Evolutionary conservation across 352 stramenopile genomes (phyloP).

Genomic region (Globisporangium cystogenes): DNA sequence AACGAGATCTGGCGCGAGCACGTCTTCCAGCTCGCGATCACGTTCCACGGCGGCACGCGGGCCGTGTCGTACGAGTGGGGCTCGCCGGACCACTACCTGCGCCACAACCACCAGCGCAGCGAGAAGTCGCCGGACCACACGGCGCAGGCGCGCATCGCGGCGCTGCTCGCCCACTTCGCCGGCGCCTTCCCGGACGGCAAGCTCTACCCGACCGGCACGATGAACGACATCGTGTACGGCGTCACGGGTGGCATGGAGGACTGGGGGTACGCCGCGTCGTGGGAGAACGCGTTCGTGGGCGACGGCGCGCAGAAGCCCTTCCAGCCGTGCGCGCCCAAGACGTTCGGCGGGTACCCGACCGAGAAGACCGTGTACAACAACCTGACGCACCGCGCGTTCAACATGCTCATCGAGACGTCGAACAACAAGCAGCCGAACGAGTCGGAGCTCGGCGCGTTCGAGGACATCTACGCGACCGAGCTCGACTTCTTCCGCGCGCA

Average conservation of each 20-base stretch:
- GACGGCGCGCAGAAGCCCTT: conserved; percentile 39
- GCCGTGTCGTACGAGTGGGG: conserved; percentile 98
- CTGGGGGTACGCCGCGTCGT: conserved; percentile 93
- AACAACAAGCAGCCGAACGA: conserved; percentile 83
- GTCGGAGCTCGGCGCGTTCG: conserved; percentile 59
- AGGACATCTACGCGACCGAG: conserved; percentile 62
- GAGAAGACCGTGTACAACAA: conserved; percentile 94
- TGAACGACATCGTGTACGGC: conserved; percentile 97
- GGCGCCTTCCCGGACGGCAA: conserved; percentile 62
- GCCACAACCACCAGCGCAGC: conserved; percentile 38
- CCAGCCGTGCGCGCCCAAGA: conserved; percentile 73
- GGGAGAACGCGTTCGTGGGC: conserved; percentile 61
- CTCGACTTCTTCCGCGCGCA: conserved; percentile 53
- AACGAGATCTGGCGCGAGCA: conserved; percentile 97
- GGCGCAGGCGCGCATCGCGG: conserved; percentile 55
- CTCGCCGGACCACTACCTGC: conserved; percentile 82
- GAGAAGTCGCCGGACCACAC: conserved; percentile 79
- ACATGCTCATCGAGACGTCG: conserved; percentile 96
- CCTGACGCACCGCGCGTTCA: conserved; percentile 91
- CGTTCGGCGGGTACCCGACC: conserved; percentile 86
- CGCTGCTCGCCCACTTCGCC: conserved; percentile 61
- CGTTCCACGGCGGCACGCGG: conserved; percentile 97
- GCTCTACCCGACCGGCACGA: conserved; percentile 82
- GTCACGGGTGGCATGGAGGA: conserved; percentile 98
- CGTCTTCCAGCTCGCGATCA: conserved; percentile 96